Base-by-base conservation (phyloP, 805 yeast genomes). In the Wilhelminamyces savonicus region DNA sequence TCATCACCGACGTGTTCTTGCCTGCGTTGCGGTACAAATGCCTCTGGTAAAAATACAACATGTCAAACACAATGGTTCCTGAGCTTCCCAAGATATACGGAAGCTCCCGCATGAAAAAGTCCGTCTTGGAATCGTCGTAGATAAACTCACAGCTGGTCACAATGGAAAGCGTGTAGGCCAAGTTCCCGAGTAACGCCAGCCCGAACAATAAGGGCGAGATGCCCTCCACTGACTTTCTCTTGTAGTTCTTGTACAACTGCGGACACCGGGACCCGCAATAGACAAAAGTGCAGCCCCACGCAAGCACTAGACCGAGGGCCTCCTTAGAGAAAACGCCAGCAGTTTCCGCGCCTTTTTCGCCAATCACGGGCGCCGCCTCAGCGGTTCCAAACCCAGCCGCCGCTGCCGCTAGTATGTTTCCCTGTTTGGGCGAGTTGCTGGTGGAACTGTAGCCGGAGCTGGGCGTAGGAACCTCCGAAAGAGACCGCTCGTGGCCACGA, bases 61-160 rank as follows among this genome's bases (percentile, higher is more conserved):
- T 36, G 51, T 88, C 97, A 53, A 88, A 86, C 3, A 76, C 41
- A 13, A 87, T 70, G 0, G 97, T 87, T 6, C 97, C 96, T 0
- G 85, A 71, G 40, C 92, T 78, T 1, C 97, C 96, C 16, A 86
- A 46, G 19, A 90, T 66, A 48, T 79, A 88, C 0, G 97, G 95
- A 30, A 85, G 50, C 45, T 87, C 95, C 27, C 74, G 77, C 40
- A 60, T 40, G 16, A 86, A 54, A 47, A 82, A 88, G 31, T 40
- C 41, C 16, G 34, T 5, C 41, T 59, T 62, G 23, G 63, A 56
- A 1, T 53, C 56, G 4, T 44, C 49, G 24, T 31, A 40, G 4
- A 52, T 29, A 27, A 75, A 76, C 10, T 65, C 64, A 56, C 83
- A 70, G 27, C 84, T 75, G 2, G 80, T 64, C 24, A 87, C 42